Base-by-base conservation (phyloP, 73 alveolate species). In the Vitrella brassicaformis region DNA sequence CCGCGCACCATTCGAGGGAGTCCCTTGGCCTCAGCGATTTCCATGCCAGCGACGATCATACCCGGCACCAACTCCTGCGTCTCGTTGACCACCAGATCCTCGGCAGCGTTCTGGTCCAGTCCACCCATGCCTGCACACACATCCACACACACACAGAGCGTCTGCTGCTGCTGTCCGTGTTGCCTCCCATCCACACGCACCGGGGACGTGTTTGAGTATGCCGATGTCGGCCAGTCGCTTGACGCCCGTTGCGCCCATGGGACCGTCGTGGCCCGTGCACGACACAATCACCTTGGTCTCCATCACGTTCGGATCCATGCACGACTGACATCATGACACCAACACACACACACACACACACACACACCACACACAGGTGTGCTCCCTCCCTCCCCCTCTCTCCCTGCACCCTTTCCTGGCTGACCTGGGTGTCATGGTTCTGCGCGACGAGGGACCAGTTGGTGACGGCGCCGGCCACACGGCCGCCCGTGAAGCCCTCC, bases 231-330 rank as follows among this genome's bases (percentile, higher is more conserved):
- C 73, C 29, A 75, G 75, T 26, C 81, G 81, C 70, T 75, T 75
- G 74, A 72, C 81, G 1, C 74, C 67, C 25, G 74, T 75, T 68
- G 81, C 81, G 19, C 81, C 81, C 81, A 75, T 75, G 27, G 81
- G 74, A 27, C 81, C 81, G 27, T 75, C 81, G 31, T 75, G 81
- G 32, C 81, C 81, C 0, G 82, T 68, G 22, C 70, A 73, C 0
- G 82, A 66, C 46, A 68, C 82, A 19, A 75, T 71, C 39, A 75
- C 82, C 30, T 75, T 75, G 65, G 82, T 75, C 73, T 75, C 82
- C 76, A 75, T 75, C 45, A 75, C 82, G 25, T 75, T 73, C 0
- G 82, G 82, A 66, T 75, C 82, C 82, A 75, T 75, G 71, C 82
- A 75, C 71, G 82, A 75, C 76, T 75, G 81, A n/a, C n/a, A n/a